Base-by-base conservation (phyloP, 1,139 yeast genomes). In the Hansenula sp. region DNA sequence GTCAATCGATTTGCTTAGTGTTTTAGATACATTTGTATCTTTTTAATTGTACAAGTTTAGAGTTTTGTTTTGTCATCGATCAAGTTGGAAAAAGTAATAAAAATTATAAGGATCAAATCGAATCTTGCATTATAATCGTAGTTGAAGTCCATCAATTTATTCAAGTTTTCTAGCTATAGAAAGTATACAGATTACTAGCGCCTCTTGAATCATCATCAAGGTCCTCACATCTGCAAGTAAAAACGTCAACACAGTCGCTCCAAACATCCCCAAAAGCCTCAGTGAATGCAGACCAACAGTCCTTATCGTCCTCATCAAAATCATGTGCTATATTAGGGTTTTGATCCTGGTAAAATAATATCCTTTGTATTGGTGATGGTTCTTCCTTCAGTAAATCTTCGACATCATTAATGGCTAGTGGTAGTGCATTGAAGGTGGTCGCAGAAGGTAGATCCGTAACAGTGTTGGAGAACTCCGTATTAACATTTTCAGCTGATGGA, bases 241-340 rank as follows among this genome's bases (percentile, higher is more conserved):
- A 25, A 7, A 36, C 13, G 13, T 36, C 42, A 6, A 41, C 28
- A 9, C 46, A 10, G 13, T 48, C 52, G 12, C 19, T 19, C 47
- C 52, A 50, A 25, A 47, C 15, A 1, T 50, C 52, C 2, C 10
- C 5, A 1, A 38, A 30, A 3, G 28, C 35, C 5, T 44, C 48
- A 0, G 3, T 8, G 2, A 46, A 41, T 2, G 40, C 3, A 2
- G 27, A 21, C 51, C 48, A 50, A 36, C 52, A 48, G 8, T 19
- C 36, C 3, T 25, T 13, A 7, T 47, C 46, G 1, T 43, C 40
- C 12, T 44, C 40, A 4, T 40, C 33, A 8, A 16, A 24, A n/a
- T 12, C 12, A 12, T 25, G 32, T 24, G 11, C 24, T 17, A 12
- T n/a, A n/a, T 25, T 12, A 3, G 34, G 11, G 8, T 19, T 18